Conservation (phyloP, 345 rosid genomes). For the Melaleuca quinquenervia region DNA sequence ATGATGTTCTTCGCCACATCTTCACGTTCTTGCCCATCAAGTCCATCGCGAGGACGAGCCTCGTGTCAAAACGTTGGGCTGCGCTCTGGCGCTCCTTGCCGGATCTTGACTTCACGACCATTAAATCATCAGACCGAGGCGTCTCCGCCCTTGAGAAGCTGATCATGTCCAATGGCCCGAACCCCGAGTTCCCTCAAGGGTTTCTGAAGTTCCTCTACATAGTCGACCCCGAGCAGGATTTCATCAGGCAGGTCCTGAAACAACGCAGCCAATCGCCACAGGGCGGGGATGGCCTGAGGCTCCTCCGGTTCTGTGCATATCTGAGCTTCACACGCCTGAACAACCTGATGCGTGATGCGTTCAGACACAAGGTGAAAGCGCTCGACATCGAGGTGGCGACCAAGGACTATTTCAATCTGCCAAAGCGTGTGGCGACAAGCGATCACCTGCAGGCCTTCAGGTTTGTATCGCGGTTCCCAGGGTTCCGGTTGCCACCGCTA, state of each 20-base stretch:
- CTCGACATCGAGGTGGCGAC: conserved; percentile 76
- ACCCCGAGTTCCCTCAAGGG: neutral
- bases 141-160: neutral
- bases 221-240: conserved; percentile 12
- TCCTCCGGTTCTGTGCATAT: conserved; percentile 46
- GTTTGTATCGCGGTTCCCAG: conserved; percentile 49
- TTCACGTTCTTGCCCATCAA: conserved; percentile 52
- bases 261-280: conserved; percentile 9
- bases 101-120: conserved; percentile 75
- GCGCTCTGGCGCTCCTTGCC: conserved; percentile 71
- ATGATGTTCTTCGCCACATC: conserved; percentile 49
- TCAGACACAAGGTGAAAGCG: conserved; percentile 50
- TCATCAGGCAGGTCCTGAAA: conserved; percentile 26
- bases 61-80: conserved; percentile 58
- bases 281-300: conserved; percentile 24
- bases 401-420: conserved; percentile 65
- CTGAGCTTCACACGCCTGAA: conserved; percentile 55
- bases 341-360: conserved; percentile 56
- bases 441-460: conserved; percentile 39
- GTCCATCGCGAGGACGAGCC: conserved; percentile 44
- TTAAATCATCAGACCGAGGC: conserved; percentile 2
- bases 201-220: neutral
- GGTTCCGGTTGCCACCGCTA: conserved; percentile 61
- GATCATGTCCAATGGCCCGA: neutral
- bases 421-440: conserved; percentile 46